Conservation (phyloP, 805 yeast genomes). For the Maudiozyma bulderi region DNA sequence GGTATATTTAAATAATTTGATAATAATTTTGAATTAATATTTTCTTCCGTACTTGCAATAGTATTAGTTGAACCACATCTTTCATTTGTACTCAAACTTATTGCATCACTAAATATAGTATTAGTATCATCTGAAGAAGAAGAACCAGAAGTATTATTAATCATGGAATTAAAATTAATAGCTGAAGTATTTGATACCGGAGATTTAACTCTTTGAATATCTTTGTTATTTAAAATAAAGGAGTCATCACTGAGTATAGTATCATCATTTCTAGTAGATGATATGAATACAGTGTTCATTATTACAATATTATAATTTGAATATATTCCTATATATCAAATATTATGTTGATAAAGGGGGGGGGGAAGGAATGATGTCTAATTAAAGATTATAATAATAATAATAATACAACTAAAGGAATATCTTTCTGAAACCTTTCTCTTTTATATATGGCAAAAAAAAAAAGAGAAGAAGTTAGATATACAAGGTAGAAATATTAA, state of each 20-base stretch:
- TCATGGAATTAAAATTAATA: not conserved
- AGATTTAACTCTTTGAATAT: slow-evolving; percentile 4
- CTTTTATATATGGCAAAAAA: no score
- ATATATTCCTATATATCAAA: no score
- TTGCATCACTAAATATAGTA: not conserved
- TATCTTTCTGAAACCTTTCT: no score
- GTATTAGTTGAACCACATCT: not conserved
- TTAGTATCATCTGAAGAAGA: not conserved
- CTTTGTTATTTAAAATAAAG: not conserved
- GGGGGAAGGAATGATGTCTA: no score
- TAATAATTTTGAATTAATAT: not conserved
- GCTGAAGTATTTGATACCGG: slow-evolving; percentile 1
- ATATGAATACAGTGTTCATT: no score
- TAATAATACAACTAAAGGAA: no score
- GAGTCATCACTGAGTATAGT: not conserved
- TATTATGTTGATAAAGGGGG: no score
- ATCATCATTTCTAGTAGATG: no score
- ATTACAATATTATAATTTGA: no score
- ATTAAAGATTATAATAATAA: no score
- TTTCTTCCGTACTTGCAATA: not conserved
- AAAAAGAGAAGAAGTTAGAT: no score
- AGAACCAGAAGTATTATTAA: not conserved
- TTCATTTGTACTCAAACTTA: not conserved
- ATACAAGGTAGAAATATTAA: no score
- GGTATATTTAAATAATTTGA: not conserved